Evolutionary conservation across 2,329 filamentous ascomycete species (phyloP).

Genomic region (Grosmannia penicillata): DNA sequence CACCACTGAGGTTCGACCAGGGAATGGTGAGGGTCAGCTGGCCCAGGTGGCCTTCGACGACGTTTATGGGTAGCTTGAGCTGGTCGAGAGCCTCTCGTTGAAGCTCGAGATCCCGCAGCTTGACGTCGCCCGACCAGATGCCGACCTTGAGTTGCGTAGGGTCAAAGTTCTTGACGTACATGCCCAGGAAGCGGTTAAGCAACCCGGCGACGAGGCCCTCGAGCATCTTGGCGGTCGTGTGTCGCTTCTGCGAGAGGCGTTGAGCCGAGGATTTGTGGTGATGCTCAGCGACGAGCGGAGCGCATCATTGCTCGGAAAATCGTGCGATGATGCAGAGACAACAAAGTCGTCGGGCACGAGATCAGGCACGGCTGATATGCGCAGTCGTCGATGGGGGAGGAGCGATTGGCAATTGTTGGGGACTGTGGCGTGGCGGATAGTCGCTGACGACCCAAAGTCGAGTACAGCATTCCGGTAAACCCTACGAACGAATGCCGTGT

Average conservation of each 20-base stretch:
- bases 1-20: slow-evolving; percentile 91
- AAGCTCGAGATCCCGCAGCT: slow-evolving; percentile 81
- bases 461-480: too few species aligned
- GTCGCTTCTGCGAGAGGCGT: background rate
- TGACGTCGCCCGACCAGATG: slow-evolving; percentile 98
- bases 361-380: background rate
- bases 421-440: too few species aligned
- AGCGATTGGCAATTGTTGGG: background rate
- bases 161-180: slow-evolving; percentile 99
- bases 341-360: too few species aligned
- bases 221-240: slow-evolving; percentile 56
- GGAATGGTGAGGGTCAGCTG: slow-evolving; percentile 86
- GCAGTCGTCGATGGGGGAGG: background rate
- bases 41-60: slow-evolving; percentile 87
- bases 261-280: background rate
- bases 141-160: slow-evolving; percentile 94
- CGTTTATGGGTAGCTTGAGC: slow-evolving; percentile 89
- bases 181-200: slow-evolving; percentile 97
- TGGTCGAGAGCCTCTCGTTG: slow-evolving; percentile 93
- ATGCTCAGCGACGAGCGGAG: background rate
- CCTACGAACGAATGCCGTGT: too few species aligned
- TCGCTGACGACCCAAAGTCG: too few species aligned
- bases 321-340: too few species aligned
- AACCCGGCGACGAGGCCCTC: slow-evolving; percentile 93
- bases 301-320: background rate